These are phyloP conservation scores for Acanthamoeba sp. DNA, from an alignment of 208 protist species.

Conservation along the genomic window DNA sequence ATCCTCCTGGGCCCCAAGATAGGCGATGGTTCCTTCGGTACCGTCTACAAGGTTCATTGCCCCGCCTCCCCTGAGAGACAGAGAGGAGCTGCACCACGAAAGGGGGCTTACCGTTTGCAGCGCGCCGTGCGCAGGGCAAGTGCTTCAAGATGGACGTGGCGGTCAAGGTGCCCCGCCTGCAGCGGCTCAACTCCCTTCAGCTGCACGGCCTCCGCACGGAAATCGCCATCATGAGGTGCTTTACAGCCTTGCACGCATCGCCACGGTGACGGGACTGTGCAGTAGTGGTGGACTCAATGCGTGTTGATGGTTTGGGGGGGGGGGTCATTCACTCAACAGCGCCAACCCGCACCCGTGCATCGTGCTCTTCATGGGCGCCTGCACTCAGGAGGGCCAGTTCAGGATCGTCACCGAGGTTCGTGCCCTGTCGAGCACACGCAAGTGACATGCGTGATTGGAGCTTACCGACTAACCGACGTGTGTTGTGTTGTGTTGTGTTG, in stretches of 20 bases:
- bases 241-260: no score
- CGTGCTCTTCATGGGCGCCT: constrained; percentile 84
- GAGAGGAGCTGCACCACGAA: no score
- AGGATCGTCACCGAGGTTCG: constrained; percentile 81
- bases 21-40: constrained; percentile 64
- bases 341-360: constrained; percentile 79
- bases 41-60: constrained; percentile 38
- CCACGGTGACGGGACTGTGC: background rate
- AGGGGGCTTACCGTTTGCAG: background rate
- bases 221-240: constrained; percentile 72
- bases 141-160: constrained; percentile 84
- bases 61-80: no score
- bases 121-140: no score
- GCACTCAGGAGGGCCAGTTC: constrained; percentile 79
- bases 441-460: background rate
- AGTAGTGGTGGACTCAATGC: no score
- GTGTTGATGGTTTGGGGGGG: no score
- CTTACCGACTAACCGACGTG: background rate
- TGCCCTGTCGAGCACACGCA: background rate
- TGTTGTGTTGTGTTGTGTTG: no score
- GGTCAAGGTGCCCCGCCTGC: constrained; percentile 81
- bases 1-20: constrained; percentile 56
- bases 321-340: constrained; percentile 58
- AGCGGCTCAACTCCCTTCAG: constrained; percentile 17
- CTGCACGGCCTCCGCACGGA: constrained; percentile 38